Evolutionary conservation across 164 flowering plant genomes (phyloP).

Genomic region (Aristolochia californica): DNA sequence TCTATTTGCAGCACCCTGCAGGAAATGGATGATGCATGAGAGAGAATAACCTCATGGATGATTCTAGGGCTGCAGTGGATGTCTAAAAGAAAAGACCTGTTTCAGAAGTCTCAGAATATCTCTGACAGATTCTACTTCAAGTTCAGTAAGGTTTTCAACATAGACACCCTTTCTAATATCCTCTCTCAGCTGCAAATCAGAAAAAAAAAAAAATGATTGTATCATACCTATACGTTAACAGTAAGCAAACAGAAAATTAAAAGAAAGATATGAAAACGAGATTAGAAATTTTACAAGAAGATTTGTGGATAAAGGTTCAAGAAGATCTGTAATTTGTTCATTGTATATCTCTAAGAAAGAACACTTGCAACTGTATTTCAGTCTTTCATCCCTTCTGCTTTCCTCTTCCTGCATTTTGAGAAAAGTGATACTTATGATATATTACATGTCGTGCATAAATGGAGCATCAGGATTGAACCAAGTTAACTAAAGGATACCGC

Average conservation of each 20-base stretch:
- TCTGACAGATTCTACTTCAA: conserved; percentile 71
- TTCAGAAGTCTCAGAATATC: conserved; percentile 71
- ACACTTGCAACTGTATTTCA: conserved; percentile 84
- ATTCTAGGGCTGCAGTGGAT: background rate
- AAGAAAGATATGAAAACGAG: background rate
- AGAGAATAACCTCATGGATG: background rate
- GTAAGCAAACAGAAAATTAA: too few relatives aligned
- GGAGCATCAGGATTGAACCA: background rate
- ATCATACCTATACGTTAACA: background rate
- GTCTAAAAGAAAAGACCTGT: conserved; percentile 35
- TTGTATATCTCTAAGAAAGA: conserved; percentile 97
- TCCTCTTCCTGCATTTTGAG: conserved; percentile 73
- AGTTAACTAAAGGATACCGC: conserved; percentile 43
- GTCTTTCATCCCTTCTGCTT: conserved; percentile 66
- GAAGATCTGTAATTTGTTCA: conserved; percentile 96
- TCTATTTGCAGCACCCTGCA: conserved; percentile 91
- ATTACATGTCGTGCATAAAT: too few relatives aligned
- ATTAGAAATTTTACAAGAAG: conserved; percentile 47
- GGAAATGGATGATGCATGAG: background rate
- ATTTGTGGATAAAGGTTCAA: conserved; percentile 85
- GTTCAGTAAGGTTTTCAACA: conserved; percentile 92
- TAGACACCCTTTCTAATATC: conserved; percentile 84
- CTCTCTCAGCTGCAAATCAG: conserved; percentile 62
- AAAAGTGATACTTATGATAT: background rate
- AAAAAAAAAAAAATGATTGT: background rate